These are phyloP conservation scores for Plicaturopsis crispa DNA, from an alignment of 768 basidiomycete species.

Conservation along the genomic window DNA sequence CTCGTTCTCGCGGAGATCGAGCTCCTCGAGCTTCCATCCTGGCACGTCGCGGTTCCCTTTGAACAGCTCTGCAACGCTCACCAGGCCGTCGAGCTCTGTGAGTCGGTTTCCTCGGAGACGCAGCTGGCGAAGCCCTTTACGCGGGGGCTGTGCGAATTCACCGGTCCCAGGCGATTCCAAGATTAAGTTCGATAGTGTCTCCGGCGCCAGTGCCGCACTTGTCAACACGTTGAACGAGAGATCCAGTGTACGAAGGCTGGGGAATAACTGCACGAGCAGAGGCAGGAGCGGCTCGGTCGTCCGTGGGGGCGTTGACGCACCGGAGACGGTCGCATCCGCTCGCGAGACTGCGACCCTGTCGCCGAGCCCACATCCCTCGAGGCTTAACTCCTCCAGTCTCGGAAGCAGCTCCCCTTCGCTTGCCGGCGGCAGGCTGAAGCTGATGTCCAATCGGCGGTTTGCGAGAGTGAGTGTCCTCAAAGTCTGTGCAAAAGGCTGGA, in stretches of 20 bases:
- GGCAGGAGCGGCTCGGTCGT: conserved; percentile 49
- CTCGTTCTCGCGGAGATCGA: conserved; percentile 80
- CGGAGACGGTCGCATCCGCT: conserved; percentile 19
- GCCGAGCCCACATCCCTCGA: conserved; percentile 66
- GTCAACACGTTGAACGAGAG: conserved; percentile 71
- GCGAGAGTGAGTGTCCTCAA: conserved; percentile 52
- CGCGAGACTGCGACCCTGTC: conserved; percentile 48
- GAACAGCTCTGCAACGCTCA: conserved; percentile 53
- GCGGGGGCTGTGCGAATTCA: conserved; percentile 10
- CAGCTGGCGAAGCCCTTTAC: conserved; percentile 57
- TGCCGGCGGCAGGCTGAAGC: conserved; percentile 44
- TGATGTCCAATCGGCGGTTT: conserved; percentile 61
- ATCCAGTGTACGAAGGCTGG: conserved; percentile 59
- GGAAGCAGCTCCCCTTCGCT: conserved; percentile 43
- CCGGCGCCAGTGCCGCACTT: conserved; percentile 39
- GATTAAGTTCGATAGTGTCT: conserved; percentile 42
- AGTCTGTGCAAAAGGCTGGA: conserved; percentile 52
- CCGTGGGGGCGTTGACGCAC: conserved; percentile 27
- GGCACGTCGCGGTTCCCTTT: conserved; percentile 54
- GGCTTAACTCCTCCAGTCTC: conserved; percentile 60
- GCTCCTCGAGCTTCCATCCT: conserved; percentile 73
- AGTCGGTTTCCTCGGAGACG: conserved; percentile 65
- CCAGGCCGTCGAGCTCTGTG: conserved; percentile 53
- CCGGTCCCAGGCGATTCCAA: conserved; percentile 28
- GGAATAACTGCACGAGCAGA: conserved; percentile 60